Conservation (phyloP, 495 filamentous ascomycete species). For the Penicillium lagena region DNA sequence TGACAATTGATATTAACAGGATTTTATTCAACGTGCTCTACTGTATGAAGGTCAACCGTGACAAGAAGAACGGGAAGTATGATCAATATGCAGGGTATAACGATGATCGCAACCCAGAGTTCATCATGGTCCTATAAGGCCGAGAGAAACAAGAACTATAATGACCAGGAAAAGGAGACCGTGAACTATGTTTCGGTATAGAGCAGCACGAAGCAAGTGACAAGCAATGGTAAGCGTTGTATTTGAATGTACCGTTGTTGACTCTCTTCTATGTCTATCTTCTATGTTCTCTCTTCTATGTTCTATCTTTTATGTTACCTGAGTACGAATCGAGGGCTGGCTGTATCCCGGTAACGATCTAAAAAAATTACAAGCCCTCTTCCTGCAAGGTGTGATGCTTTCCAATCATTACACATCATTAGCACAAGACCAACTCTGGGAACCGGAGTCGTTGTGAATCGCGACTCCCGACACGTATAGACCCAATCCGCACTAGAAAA, state of each 20-base stretch:
- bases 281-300: too few relatives aligned
- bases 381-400: not conserved
- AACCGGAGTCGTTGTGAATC: constrained; percentile 24
- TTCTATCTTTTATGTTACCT: too few relatives aligned
- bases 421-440: constrained; percentile 29
- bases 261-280: too few relatives aligned
- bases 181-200: too few relatives aligned
- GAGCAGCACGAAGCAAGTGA: too few relatives aligned
- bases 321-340: too few relatives aligned
- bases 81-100: constrained; percentile 49
- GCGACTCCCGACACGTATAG: constrained; percentile 33
- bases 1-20: constrained; percentile 22
- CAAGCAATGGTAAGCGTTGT: too few relatives aligned
- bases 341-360: too few relatives aligned
- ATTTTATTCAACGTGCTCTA: constrained; percentile 58
- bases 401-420: constrained; percentile 17
- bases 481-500: constrained; percentile 29
- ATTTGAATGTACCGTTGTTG: too few relatives aligned
- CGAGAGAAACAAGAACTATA: not conserved
- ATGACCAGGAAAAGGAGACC: not conserved
- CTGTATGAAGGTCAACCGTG: constrained; percentile 59
- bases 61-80: constrained; percentile 59
- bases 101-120: constrained; percentile 62
- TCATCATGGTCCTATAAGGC: constrained; percentile 53
- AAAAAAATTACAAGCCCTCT: too few relatives aligned